Percentiles rank a stretch among this genome's conserved stretches.
phyloP scores from a whole-genome alignment of 2,329 filamentous ascomycete genomes.

The Lasiodiplodia sp. region DNA sequence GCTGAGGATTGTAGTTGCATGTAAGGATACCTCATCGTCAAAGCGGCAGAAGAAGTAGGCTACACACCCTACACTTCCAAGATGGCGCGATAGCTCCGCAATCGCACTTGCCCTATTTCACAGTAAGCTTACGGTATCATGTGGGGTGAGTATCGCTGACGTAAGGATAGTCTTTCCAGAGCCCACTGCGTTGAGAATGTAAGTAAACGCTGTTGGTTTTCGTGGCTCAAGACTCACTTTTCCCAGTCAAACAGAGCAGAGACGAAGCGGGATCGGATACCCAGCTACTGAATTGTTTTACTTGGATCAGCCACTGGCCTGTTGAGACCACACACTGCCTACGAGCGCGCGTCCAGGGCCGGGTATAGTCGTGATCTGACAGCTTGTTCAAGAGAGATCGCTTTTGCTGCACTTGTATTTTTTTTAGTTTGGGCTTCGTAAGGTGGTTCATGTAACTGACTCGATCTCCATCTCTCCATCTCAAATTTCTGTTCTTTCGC shows the following conservation, averaged over 20 bases:
- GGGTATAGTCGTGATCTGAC: neutral
- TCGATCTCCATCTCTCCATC: neutral
- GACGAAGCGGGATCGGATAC: neutral
- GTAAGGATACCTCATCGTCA: neutral
- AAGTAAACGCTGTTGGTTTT: neutral
- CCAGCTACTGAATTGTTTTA: neutral
- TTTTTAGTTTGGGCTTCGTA: neutral
- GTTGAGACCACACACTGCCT: neutral
- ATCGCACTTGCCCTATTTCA: neutral
- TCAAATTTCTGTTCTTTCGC: neutral
- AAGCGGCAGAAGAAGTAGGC: constrained; percentile 6
- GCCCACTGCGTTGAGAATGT: neutral
- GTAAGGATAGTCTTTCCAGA: neutral
- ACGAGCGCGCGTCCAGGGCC: constrained; percentile 5
- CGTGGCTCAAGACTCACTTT: neutral
- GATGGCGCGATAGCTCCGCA: neutral
- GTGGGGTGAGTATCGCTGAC: neutral
- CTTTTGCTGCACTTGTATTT: neutral
- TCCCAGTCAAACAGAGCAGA: neutral
- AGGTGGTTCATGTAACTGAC: neutral
- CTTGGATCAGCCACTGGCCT: neutral
- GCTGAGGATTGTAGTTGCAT: neutral
- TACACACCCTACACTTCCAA: neutral
- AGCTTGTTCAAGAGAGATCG: neutral
- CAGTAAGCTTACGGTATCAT: neutral